phyloP scores from a whole-genome alignment of 2,329 filamentous ascomycete genomes.

The Penicillium italicum region DNA sequence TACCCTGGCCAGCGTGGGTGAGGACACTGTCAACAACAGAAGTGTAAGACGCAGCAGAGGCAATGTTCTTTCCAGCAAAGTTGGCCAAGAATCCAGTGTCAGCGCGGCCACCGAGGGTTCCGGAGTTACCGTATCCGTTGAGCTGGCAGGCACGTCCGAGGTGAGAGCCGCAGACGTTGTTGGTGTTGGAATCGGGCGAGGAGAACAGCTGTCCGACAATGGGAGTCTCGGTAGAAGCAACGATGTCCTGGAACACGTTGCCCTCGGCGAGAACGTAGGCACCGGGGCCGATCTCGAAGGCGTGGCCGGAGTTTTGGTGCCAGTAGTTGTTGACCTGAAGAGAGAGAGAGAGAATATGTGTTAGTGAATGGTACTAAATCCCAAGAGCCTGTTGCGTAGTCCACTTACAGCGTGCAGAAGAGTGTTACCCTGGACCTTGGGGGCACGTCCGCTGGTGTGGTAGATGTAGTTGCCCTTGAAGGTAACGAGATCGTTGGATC shows the following conservation, averaged over 20 bases:
- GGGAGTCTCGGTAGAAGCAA: conserved; percentile 39
- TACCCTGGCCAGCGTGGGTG: conserved; percentile 48
- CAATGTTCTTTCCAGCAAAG: conserved; percentile 54
- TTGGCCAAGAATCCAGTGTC: conserved; percentile 50
- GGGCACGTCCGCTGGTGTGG: conserved; percentile 55
- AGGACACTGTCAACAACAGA: conserved; percentile 38
- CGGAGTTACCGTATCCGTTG: conserved; percentile 47
- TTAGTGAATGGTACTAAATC: no score
- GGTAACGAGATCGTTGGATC: conserved; percentile 56
- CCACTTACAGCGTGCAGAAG: conserved; percentile 50
- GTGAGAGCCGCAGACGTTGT: conserved; percentile 42
- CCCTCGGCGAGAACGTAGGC: conserved; percentile 54
- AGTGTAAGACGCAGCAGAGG: conserved; percentile 41
- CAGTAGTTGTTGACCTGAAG: conserved; percentile 58
- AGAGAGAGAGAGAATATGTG: no score
- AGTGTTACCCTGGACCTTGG: conserved; percentile 55
- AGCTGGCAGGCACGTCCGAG: conserved; percentile 52
- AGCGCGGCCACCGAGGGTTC: conserved; percentile 33
- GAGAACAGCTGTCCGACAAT: conserved; percentile 43
- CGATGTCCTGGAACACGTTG: conserved; percentile 57
- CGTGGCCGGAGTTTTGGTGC: conserved; percentile 54
- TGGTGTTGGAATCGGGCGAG: conserved; percentile 32
- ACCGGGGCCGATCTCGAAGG: conserved; percentile 52
- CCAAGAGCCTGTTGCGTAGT: no score
- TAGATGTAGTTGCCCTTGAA: conserved; percentile 61